Conservation (phyloP, 495 filamentous ascomycete species). For the Xylaria intraflava region DNA sequence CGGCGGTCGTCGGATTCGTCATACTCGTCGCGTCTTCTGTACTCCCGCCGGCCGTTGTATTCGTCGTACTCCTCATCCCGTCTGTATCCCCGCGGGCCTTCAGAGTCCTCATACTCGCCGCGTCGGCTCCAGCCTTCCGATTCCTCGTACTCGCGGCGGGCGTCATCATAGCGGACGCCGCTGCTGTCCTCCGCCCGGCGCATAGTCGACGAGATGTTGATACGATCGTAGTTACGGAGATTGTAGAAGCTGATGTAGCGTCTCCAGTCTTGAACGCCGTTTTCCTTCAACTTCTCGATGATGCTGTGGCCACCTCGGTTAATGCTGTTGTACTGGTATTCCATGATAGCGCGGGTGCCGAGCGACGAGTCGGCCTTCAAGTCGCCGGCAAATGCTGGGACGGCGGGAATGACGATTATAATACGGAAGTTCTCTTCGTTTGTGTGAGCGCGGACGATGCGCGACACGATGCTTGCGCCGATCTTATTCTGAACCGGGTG, state of each 20-base stretch:
- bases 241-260: constrained; percentile 95
- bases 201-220: constrained; percentile 66
- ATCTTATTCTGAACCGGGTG: constrained; percentile 81
- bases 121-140: constrained; percentile 14
- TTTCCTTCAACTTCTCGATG: constrained; percentile 66
- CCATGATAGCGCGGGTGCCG: constrained; percentile 91
- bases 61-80: neutral
- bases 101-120: constrained; percentile 9
- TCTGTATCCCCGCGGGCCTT: constrained; percentile 3
- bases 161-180: constrained; percentile 69
- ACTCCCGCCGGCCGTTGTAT: constrained; percentile 17
- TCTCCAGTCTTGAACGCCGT: constrained; percentile 59
- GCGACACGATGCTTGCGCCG: constrained; percentile 80
- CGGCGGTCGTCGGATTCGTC: constrained; percentile 10
- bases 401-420: constrained; percentile 77
- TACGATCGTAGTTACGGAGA: constrained; percentile 84
- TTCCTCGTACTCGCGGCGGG: constrained; percentile 43
- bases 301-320: constrained; percentile 82
- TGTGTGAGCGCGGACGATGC: constrained; percentile 71
- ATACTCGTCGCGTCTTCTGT: constrained; percentile 7
- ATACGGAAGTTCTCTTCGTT: constrained; percentile 73
- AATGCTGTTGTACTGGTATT: constrained; percentile 87
- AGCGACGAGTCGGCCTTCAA: constrained; percentile 70
- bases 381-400: constrained; percentile 90
- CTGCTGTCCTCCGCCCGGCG: constrained; percentile 55